phyloP scores from a whole-genome alignment of 176 grass and related monocot species.

The Oryza coarctata region DNA sequence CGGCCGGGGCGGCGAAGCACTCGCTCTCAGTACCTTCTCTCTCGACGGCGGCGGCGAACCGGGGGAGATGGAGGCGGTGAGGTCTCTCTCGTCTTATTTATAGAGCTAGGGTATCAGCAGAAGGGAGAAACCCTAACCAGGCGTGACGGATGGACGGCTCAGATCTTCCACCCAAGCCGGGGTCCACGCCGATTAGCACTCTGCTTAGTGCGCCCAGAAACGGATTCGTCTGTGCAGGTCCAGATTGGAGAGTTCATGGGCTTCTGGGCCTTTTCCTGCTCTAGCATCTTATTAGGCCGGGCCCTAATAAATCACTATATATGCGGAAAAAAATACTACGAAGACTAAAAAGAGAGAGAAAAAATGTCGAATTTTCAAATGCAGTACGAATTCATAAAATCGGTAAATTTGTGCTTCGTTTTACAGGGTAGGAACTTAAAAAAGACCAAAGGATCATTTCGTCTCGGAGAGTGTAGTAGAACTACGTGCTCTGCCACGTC shows the following conservation, averaged over 20 bases:
- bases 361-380: no score
- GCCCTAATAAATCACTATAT: not conserved
- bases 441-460: not conserved
- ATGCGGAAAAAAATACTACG: no score
- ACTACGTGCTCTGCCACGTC: not conserved
- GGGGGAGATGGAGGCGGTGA: not conserved
- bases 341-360: no score
- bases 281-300: not conserved
- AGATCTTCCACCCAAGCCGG: constrained; percentile 1
- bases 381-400: not conserved
- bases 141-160: constrained; percentile 17
- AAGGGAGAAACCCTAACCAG: constrained; percentile 32
- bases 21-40: not conserved
- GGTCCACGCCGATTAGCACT: not conserved
- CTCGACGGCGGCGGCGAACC: not conserved
- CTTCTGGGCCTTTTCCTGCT: not conserved
- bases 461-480: not conserved
- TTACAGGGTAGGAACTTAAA: not conserved
- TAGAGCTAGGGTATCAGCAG: not conserved
- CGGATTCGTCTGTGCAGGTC: not conserved
- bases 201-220: not conserved
- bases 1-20: not conserved
- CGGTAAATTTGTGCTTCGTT: not conserved
- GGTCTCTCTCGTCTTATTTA: not conserved
- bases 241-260: no score